Conservation (phyloP, 768 basidiomycete genomes). For the Chalciporus chontae region DNA sequence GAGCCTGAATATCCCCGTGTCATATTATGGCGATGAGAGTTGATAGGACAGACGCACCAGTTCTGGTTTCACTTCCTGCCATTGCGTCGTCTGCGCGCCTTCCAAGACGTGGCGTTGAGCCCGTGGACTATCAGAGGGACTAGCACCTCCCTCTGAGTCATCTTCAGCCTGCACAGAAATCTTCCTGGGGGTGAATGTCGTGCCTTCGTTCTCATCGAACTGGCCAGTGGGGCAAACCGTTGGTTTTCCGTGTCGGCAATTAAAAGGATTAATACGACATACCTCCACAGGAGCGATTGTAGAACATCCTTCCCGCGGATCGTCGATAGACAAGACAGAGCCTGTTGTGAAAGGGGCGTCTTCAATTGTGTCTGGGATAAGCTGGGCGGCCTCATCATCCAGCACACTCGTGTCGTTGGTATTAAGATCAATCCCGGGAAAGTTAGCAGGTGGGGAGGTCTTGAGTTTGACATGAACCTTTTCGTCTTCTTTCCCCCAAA, state of each 20-base stretch:
- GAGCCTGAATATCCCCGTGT: background rate
- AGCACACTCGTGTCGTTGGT: background rate
- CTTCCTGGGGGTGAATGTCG: background rate
- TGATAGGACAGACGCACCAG: conserved; percentile 7
- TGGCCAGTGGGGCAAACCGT: conserved; percentile 1
- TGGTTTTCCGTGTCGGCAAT: background rate
- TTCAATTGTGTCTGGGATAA: conserved; percentile 14
- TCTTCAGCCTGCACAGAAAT: background rate
- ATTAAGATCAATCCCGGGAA: background rate
- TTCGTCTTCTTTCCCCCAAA: background rate
- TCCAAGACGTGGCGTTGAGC: background rate
- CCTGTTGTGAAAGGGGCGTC: conserved; percentile 14
- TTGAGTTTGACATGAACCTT: background rate
- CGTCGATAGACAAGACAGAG: background rate
- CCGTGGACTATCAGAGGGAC: background rate
- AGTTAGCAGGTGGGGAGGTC: background rate
- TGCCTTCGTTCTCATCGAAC: background rate
- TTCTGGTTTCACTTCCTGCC: background rate
- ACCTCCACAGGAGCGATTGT: background rate
- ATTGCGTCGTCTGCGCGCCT: background rate
- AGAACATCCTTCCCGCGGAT: background rate
- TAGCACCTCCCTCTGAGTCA: background rate
- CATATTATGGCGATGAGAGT: background rate
- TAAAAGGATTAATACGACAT: background rate
- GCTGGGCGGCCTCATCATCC: conserved; percentile 1